Base-by-base conservation (phyloP, 768 basidiomycete species). In the Amanita exitialis region DNA sequence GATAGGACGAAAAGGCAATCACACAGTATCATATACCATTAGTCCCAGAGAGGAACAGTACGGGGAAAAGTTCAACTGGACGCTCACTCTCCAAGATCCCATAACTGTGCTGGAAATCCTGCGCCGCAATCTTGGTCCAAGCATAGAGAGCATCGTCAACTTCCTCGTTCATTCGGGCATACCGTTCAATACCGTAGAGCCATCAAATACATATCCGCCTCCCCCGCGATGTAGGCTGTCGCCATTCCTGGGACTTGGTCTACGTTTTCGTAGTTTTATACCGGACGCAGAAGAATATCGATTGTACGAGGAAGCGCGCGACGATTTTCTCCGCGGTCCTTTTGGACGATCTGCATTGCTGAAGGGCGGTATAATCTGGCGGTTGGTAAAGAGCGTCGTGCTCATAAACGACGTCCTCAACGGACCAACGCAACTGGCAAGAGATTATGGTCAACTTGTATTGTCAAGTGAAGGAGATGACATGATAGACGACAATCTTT, bases 301-400 rank as follows among this genome's bases (percentile, higher is more conserved):
- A 13, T 16, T 32, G 5, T 44, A 51, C 20, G 49, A 51, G 44
- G 43, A 23, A 7, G 41, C 41, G 13, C 42, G 51, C 10, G 36
- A 44, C 10, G 35, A 35, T 13, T 45, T 52, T 23, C 39, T 51
- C 6, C 20, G 21, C 21, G 32, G 43, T 20, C 51, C 42, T 20
- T 38, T 36, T 45, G 51, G 43, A 2, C 43, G 44, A 3, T 32
- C 51, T 20, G 51, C 51, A 8, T 25, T 52, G 43, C n/a, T 44
- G 27, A 34, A 27, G 32, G 49, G 49, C 8, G 41, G 49, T 18
- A 43, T 51, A 23, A 44, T 52, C 34, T 52, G 51, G 51, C 43
- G 51, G n/a, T 43, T 52, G 32, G 27, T 43, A 12, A 44, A 46
- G 21, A 43, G 23, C 3, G 28, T 36, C 13, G 51, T 52, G n/a